Evolutionary conservation across 164 flowering plant species (phyloP).

Genomic region (Cinnamomum chago): DNA sequence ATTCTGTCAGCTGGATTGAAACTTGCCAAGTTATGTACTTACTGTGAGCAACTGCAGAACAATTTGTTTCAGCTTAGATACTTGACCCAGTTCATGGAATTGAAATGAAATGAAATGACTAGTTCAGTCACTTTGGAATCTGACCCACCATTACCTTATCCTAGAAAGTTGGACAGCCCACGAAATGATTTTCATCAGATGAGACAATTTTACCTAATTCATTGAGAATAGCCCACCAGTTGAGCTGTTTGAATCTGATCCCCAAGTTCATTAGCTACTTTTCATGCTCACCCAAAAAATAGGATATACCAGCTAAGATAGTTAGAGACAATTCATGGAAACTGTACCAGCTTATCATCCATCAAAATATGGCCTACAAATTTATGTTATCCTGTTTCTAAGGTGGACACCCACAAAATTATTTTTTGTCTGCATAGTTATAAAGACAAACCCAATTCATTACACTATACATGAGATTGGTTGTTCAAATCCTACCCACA

Average conservation of each 20-base stretch:
- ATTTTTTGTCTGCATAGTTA: not conserved
- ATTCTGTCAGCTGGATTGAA: too few species aligned
- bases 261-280: not conserved
- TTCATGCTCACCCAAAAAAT: not conserved
- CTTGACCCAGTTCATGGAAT: too few species aligned
- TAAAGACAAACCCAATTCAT: not conserved
- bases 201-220: not conserved
- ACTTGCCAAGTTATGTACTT: too few species aligned
- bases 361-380: conserved; percentile 1
- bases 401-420: conserved; percentile 1
- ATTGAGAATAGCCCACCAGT: not conserved
- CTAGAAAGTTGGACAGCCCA: too few species aligned
- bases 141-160: too few species aligned
- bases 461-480: not conserved
- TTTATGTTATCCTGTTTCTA: not conserved
- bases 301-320: not conserved
- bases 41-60: too few species aligned
- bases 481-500: not conserved
- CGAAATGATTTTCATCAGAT: not conserved
- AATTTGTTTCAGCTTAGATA: too few species aligned
- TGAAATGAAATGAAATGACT: too few species aligned
- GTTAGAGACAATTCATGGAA: conserved; percentile 2
- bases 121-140: too few species aligned
- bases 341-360: not conserved
- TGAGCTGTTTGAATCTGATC: not conserved